A percentile compares a stretch with the other conserved stretches of the same genome.
These are phyloP conservation scores for Jaltomata sinuosa DNA, from an alignment of 257 asterid genomes.

Conservation along the genomic window DNA sequence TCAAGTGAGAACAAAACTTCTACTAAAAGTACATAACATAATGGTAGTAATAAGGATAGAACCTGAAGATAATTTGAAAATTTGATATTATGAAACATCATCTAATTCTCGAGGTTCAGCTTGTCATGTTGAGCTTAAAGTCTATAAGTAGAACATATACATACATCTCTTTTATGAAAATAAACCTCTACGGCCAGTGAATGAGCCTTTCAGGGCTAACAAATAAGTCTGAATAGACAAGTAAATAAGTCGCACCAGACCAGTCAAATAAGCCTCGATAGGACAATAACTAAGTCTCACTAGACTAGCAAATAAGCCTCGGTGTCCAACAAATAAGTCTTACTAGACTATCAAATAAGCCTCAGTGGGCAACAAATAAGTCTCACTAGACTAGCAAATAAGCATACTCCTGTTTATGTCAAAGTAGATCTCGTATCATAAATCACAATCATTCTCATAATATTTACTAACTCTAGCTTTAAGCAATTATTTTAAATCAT, in stretches of 20 bases:
- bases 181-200: neutral
- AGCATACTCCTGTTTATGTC: neutral
- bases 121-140: neutral
- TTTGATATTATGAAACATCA: neutral
- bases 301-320: no score
- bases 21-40: neutral
- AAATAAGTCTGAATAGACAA: neutral
- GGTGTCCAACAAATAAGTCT: neutral
- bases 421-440: no score
- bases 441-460: no score
- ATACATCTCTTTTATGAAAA: neutral
- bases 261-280: neutral
- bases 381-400: neutral
- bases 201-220: neutral
- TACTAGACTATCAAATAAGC: no score
- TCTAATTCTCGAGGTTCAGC: neutral
- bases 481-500: no score
- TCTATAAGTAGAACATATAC: neutral
- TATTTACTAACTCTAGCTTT: no score
- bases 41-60: neutral
- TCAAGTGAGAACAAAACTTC: neutral
- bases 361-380: no score
- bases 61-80: neutral
- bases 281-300: neutral
- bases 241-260: no score